Evolutionary conservation across 1,284 basidiomycete genomes (phyloP).

Genomic region (Puccinia coronata): DNA sequence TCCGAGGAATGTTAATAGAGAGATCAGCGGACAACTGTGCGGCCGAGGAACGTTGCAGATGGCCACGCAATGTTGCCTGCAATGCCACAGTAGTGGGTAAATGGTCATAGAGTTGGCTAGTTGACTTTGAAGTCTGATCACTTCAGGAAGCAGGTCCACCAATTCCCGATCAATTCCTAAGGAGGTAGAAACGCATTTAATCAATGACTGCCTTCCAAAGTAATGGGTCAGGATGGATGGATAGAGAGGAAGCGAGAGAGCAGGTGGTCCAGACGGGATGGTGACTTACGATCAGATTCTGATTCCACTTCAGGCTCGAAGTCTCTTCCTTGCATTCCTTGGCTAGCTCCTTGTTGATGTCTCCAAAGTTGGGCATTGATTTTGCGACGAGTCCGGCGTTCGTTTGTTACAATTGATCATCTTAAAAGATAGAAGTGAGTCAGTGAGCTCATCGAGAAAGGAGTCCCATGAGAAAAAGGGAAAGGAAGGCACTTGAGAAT

Average conservation of each 20-base stretch:
- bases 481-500: slow-evolving; percentile 66
- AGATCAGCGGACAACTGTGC: too few species aligned
- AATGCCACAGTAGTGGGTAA: too few species aligned
- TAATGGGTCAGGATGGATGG: slow-evolving; percentile 18
- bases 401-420: slow-evolving; percentile 87
- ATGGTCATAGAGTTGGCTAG: too few species aligned
- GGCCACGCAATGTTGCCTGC: too few species aligned
- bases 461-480: not conserved
- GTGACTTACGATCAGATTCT: slow-evolving; percentile 61
- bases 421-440: slow-evolving; percentile 61
- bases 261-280: not conserved
- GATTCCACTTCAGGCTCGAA: slow-evolving; percentile 62
- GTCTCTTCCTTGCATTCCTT: slow-evolving; percentile 93
- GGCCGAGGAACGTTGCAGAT: too few species aligned
- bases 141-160: slow-evolving; percentile 49
- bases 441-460: not conserved
- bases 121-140: slow-evolving; percentile 73
- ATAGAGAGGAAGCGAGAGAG: not conserved
- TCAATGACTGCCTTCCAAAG: slow-evolving; percentile 31
- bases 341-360: slow-evolving; percentile 84
- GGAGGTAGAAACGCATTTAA: not conserved
- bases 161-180: slow-evolving; percentile 46
- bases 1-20: too few species aligned
- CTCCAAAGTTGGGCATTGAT: slow-evolving; percentile 95
- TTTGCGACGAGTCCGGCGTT: slow-evolving; percentile 91